Conservation (phyloP, 192 early-diverging fungal genomes). For the Coemansia sp. region DNA sequence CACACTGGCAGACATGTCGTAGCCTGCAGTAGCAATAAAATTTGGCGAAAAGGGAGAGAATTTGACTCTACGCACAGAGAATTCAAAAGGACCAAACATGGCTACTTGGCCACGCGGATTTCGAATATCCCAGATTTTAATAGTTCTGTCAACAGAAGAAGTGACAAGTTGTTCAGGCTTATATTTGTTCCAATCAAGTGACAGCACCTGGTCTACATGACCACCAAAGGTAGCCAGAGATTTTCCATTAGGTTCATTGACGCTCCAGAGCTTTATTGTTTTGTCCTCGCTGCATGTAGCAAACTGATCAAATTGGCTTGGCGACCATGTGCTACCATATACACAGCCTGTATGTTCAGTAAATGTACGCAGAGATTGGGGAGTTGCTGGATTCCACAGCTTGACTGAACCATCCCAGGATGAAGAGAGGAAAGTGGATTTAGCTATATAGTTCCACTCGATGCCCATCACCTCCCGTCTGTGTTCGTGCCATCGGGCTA, state of each 20-base stretch:
- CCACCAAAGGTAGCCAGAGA: conserved; percentile 69
- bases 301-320: conserved; percentile 71
- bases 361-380: conserved; percentile 77
- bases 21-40: conserved; percentile 78
- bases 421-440: conserved; percentile 83
- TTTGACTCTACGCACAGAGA: conserved; percentile 87
- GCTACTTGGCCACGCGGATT: conserved; percentile 68
- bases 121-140: conserved; percentile 92
- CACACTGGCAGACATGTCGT: conserved; percentile 95
- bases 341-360: conserved; percentile 91
- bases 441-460: conserved; percentile 90
- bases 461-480: conserved; percentile 89
- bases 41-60: conserved; percentile 86
- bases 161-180: conserved; percentile 79
- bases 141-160: conserved; percentile 81
- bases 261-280: conserved; percentile 90
- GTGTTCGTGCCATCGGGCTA: conserved; percentile 91
- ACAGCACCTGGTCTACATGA: conserved; percentile 83
- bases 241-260: conserved; percentile 60
- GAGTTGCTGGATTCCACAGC: conserved; percentile 86
- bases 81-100: conserved; percentile 85
- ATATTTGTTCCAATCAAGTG: conserved; percentile 99
- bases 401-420: conserved; percentile 97
- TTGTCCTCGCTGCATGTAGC: conserved; percentile 90
- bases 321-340: conserved; percentile 87